Percentiles rank a stretch among this genome's conserved stretches.
Conservation (phyloP, 2,329 filamentous ascomycete genomes). For the Fusarium nygamai region DNA sequence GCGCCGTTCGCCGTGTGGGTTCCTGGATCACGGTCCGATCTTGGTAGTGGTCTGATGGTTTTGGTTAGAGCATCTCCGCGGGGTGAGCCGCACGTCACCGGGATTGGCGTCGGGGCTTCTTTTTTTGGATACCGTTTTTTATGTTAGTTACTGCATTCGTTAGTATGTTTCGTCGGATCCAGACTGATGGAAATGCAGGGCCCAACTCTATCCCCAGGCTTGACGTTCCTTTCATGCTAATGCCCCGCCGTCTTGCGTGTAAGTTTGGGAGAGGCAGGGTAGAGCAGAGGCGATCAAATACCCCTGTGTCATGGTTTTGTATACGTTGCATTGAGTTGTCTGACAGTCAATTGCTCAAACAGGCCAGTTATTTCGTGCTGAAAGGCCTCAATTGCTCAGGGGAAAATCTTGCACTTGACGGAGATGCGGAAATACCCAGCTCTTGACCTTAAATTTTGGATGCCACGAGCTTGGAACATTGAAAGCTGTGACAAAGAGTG, state of each 20-base stretch:
- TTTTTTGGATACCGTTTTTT: conserved; percentile 9
- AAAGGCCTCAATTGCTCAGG: background rate
- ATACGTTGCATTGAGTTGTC: background rate
- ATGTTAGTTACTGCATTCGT: conserved; percentile 3
- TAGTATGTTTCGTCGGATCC: conserved; percentile 11
- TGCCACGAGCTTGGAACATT: conserved; percentile 22
- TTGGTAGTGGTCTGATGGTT: conserved; percentile 37
- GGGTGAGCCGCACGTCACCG: conserved; percentile 1
- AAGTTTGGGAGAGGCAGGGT: background rate
- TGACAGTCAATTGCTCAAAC: background rate
- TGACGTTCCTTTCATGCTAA: background rate
- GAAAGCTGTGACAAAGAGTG: conserved; percentile 42
- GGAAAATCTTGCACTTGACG: conserved; percentile 11
- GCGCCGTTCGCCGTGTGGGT: conserved; percentile 20
- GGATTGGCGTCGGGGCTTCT: background rate
- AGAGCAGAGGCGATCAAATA: background rate
- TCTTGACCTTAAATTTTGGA: conserved; percentile 10
- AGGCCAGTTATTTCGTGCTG: background rate
- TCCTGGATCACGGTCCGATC: conserved; percentile 32
- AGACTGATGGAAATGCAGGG: conserved; percentile 10
- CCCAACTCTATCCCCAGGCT: background rate
- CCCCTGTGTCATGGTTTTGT: background rate
- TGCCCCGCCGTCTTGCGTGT: conserved; percentile 6
- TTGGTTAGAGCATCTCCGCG: conserved; percentile 41
- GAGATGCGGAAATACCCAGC: conserved; percentile 43